Percentiles rank a stretch among this genome's conserved stretches.
Conservation (phyloP, 768 basidiomycete genomes). For the Pisolithus marmoratus region DNA sequence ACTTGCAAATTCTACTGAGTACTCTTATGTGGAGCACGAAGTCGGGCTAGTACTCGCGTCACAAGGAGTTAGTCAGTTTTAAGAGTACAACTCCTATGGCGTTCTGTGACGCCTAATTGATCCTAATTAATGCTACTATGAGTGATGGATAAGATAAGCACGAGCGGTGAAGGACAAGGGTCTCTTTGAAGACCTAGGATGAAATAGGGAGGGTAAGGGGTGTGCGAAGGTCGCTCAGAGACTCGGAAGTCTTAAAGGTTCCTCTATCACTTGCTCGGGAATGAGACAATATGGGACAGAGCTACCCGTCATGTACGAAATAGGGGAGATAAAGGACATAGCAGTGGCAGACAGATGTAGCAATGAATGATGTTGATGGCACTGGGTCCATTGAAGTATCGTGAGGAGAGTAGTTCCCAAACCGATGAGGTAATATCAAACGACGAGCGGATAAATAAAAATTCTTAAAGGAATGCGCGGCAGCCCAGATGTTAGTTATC, state of each 20-base stretch:
- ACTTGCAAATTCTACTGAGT: too few relatives aligned
- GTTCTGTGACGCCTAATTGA: constrained; percentile 25
- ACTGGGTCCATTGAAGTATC: constrained; percentile 10
- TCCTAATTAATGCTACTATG: constrained; percentile 28
- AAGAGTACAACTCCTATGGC: constrained; percentile 24
- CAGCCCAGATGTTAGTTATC: constrained; percentile 27
- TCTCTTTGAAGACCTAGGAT: constrained; percentile 8
- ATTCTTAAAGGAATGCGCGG: constrained; percentile 14
- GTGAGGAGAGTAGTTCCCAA: constrained; percentile 20
- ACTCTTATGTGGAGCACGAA: too few relatives aligned
- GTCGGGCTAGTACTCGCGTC: too few relatives aligned
- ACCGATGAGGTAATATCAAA: constrained; percentile 6
- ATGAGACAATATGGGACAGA: background rate
- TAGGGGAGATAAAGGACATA: constrained; percentile 16
- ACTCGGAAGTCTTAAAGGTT: background rate
- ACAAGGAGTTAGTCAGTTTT: background rate
- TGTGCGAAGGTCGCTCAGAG: constrained; percentile 18
- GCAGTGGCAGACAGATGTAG: constrained; percentile 17
- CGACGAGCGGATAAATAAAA: constrained; percentile 13
- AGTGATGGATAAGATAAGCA: constrained; percentile 27
- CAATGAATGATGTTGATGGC: constrained; percentile 18
- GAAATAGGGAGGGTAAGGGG: constrained; percentile 16
- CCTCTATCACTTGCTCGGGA: background rate
- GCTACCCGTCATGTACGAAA: background rate
- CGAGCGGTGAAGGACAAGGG: constrained; percentile 4